Percentiles rank a stretch among this genome's conserved stretches.
phyloP scores from a whole-genome alignment of 345 rosid species.

The Corchorus olitorius region DNA sequence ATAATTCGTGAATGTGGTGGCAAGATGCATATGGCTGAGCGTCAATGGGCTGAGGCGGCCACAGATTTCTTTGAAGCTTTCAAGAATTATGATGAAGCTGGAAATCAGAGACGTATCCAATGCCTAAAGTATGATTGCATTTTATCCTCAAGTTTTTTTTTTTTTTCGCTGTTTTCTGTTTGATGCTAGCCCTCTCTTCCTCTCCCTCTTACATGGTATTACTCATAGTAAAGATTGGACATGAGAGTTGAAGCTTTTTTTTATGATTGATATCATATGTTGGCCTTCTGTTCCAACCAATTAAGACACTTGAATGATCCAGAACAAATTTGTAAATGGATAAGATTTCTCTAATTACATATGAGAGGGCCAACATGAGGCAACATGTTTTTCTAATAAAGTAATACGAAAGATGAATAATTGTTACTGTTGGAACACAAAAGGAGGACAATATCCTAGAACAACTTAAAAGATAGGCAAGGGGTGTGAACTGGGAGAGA shows the following conservation, averaged over 20 bases:
- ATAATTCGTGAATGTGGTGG: constrained; percentile 99
- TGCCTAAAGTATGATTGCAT: constrained; percentile 78
- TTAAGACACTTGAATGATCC: neutral
- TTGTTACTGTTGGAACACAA: neutral
- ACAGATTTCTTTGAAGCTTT: constrained; percentile 99
- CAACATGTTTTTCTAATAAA: neutral
- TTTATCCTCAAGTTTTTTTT: constrained; percentile 1
- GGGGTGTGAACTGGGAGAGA: constrained; percentile 1
- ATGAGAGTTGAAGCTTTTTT: constrained; percentile 7
- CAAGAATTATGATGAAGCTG: constrained; percentile 99
- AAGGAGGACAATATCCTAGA: neutral
- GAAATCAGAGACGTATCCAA: constrained; percentile 97
- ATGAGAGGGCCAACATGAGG: neutral
- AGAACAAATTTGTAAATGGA: neutral
- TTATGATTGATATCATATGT: neutral
- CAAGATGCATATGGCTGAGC: constrained; percentile 99
- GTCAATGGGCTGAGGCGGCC: constrained; percentile 98
- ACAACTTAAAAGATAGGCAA: neutral
- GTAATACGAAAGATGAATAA: neutral
- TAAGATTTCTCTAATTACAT: neutral
- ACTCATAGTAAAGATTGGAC: neutral
- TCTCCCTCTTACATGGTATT: neutral
- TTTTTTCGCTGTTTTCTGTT: neutral
- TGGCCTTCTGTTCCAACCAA: neutral
- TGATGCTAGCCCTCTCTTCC: neutral